Evolutionary conservation across 1,139 yeast genomes (phyloP).

Genomic region (Entelexis paramagnoliae): DNA sequence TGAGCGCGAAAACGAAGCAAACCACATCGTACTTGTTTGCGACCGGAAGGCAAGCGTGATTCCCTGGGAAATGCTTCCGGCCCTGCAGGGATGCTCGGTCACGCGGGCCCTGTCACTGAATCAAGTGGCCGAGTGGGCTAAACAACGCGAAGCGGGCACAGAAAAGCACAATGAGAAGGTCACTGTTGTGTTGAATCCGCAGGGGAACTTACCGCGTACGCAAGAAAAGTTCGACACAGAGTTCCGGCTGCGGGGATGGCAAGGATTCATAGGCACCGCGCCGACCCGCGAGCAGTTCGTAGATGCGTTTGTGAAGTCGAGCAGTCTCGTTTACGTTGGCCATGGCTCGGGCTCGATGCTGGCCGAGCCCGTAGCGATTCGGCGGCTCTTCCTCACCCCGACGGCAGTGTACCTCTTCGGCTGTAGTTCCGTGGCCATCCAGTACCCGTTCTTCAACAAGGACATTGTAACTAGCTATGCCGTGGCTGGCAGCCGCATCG

Average conservation of each 20-base stretch:
- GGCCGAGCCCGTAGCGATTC: slow-evolving; percentile 43
- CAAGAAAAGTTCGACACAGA: slow-evolving; percentile 47
- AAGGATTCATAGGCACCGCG: slow-evolving; percentile 42
- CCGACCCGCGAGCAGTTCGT: slow-evolving; percentile 50
- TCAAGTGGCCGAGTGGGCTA: slow-evolving; percentile 13
- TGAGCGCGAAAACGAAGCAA: not conserved
- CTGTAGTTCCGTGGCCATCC: slow-evolving; percentile 75
- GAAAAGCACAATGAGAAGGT: slow-evolving; percentile 21
- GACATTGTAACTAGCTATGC: slow-evolving; percentile 73
- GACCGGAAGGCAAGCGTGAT: slow-evolving; percentile 53
- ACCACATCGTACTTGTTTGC: slow-evolving; percentile 59
- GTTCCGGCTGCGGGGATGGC: slow-evolving; percentile 44
- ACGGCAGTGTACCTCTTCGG: slow-evolving; percentile 69
- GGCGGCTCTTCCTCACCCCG: slow-evolving; percentile 41
- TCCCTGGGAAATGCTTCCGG: slow-evolving; percentile 82
- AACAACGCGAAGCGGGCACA: slow-evolving; percentile 31
- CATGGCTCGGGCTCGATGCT: slow-evolving; percentile 95
- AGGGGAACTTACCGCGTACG: slow-evolving; percentile 62
- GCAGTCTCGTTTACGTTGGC: slow-evolving; percentile 71
- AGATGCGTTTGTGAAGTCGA: slow-evolving; percentile 35
- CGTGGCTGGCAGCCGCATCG: slow-evolving; percentile 70
- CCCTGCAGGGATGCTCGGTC: slow-evolving; percentile 45
- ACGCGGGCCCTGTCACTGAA: slow-evolving; percentile 67
- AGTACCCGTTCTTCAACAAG: slow-evolving; percentile 46
- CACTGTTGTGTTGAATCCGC: slow-evolving; percentile 56